Evolutionary conservation across 2,329 filamentous ascomycete genomes (phyloP), one percentile per base, ranked within the genome.

Genomic region (Nectriaceae sp.): DNA sequence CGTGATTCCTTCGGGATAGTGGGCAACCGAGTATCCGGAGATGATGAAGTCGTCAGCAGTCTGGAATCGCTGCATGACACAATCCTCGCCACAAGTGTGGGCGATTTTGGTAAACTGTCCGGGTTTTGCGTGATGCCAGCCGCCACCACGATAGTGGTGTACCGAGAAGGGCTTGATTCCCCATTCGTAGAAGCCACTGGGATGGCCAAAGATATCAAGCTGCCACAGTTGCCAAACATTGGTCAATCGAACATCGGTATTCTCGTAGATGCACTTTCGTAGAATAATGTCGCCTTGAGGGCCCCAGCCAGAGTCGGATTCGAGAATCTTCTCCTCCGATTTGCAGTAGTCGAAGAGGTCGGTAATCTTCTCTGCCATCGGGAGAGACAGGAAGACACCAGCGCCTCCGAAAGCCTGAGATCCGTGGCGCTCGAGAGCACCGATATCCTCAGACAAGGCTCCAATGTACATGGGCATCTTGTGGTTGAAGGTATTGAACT

Each of bases 371-470:
- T 69, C 68, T 2, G 76, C 75, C 47, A 80, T 61, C 13, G 77
- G 71, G 6, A 78, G 70, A 2, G 80, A 83, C 38, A 86, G 63
- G 66, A 86, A 85, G 46, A 86, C 79, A 45, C 83, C 83, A 3
- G 78, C 83, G 54, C 83, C 83, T 51, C 83, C 82, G 52, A 83
- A 86, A 20, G 80, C 83, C 63, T 85, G 83, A 4, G 83, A 77
- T 11, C 83, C 83, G 52, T 84, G 83, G 13, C 78, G 74, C 42
- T 78, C 76, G 22, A 85, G 72, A 48, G 83, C 81, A 47, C 79
- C 77, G 15, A 82, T 71, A 57, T 84, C 81, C 64, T 86, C 83
- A 0, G 83, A 84, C 13, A 86, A 64, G 4, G 80, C 81, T 37
- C 83, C 83, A 38, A 85, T 74, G 60, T 85, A 86, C 59, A 82